phyloP scores from a whole-genome alignment of 495 filamentous ascomycete species.

The Aspergillus conjunctus region DNA sequence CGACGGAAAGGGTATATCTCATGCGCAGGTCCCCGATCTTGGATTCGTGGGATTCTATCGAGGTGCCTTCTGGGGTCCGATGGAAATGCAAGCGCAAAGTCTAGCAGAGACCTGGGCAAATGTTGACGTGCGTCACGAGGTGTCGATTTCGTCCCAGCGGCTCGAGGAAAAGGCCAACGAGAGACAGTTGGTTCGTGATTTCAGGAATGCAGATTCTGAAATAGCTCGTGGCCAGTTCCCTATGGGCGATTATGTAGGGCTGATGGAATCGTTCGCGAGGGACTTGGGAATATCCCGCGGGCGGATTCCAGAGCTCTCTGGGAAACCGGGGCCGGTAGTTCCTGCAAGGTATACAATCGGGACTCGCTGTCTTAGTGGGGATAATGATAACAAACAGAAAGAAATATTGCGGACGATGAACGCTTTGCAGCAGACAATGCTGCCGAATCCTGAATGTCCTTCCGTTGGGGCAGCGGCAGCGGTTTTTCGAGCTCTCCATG shows the following conservation, averaged over 20 bases:
- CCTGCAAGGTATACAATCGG: conserved; percentile 38
- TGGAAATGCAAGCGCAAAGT: conserved; percentile 83
- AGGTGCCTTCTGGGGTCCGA: conserved; percentile 82
- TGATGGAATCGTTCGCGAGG: conserved; percentile 70
- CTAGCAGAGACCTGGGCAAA: conserved; percentile 50
- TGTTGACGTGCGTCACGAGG: neutral
- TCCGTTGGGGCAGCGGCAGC: conserved; percentile 39
- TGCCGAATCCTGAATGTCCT: conserved; percentile 2
- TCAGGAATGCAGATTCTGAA: conserved; percentile 34
- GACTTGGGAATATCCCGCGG: conserved; percentile 46
- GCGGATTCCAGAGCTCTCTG: conserved; percentile 8
- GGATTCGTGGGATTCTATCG: conserved; percentile 87
- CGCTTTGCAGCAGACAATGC: conserved; percentile 26
- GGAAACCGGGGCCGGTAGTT: conserved; percentile 34
- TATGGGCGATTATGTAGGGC: conserved; percentile 77
- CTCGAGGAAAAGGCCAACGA: conserved; percentile 27
- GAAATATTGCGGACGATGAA: conserved; percentile 24
- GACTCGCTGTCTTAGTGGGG: neutral
- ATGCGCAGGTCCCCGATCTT: conserved; percentile 60
- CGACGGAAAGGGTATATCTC: conserved; percentile 64
- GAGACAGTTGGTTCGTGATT: conserved; percentile 26
- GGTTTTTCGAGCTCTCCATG: conserved; percentile 73
- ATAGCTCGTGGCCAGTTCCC: conserved; percentile 66
- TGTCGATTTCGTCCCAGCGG: conserved; percentile 8
- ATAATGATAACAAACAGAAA: neutral